Evolutionary conservation across 2,329 filamentous ascomycete genomes (phyloP).

Genomic region (Zymoseptoria pseudotritici): DNA sequence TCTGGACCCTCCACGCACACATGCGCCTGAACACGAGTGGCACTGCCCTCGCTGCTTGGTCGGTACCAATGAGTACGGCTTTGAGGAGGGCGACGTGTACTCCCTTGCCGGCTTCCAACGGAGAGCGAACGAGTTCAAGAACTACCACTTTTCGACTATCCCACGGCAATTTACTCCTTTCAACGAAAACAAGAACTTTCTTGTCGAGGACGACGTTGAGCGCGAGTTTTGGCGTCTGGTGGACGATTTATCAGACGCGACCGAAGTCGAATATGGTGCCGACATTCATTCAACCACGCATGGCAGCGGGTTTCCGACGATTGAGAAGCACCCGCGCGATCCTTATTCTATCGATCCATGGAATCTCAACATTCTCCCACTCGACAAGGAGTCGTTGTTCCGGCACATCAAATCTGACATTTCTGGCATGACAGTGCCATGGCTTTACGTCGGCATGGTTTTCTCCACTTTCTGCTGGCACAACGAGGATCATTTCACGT

Average conservation of each 20-base stretch:
- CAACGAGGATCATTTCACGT: conserved; percentile 96
- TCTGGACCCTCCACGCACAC: conserved; percentile 76
- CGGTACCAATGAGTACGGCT: conserved; percentile 92
- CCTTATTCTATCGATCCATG: conserved; percentile 83
- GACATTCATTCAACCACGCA: conserved; percentile 98
- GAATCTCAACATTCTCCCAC: conserved; percentile 89
- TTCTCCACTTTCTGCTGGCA: conserved; percentile 99
- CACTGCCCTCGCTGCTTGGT: conserved; percentile 93
- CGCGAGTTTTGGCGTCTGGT: conserved; percentile 95
- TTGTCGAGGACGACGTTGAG: conserved; percentile 93
- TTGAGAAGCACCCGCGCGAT: conserved; percentile 82
- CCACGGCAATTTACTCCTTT: conserved; percentile 60
- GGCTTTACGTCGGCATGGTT: conserved; percentile 99
- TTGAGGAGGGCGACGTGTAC: conserved; percentile 93
- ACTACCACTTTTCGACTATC: conserved; percentile 74
- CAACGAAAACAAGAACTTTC: conserved; percentile 68
- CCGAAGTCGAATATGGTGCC: conserved; percentile 95
- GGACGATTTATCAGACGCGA: conserved; percentile 85
- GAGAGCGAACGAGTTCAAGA: conserved; percentile 90
- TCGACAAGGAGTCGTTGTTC: conserved; percentile 87
- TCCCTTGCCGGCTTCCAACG: conserved; percentile 94
- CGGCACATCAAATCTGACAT: conserved; percentile 97
- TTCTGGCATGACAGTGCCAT: conserved; percentile 97
- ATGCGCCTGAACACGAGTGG: conserved; percentile 82
- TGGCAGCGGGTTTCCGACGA: conserved; percentile 90